Percentiles rank a stretch among this genome's conserved stretches.
These are phyloP conservation scores for Aotearoamyces nothofagi DNA, from an alignment of 2,329 filamentous ascomycete genomes.

Conservation along the genomic window DNA sequence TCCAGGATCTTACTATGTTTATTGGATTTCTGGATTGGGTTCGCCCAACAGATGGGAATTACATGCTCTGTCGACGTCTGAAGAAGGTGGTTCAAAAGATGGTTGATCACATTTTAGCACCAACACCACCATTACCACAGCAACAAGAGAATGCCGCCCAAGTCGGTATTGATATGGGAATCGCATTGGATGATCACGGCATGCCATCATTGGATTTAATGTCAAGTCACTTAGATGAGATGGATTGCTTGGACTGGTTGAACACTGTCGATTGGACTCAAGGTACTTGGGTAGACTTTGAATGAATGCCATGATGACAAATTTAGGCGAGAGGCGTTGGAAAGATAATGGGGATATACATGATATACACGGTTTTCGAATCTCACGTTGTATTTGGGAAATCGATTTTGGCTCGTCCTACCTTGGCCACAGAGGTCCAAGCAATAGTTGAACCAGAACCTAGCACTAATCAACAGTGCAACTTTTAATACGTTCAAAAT, in stretches of 20 bases:
- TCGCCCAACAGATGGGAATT: constrained; percentile 17
- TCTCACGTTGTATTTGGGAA: too few relatives aligned
- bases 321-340: too few relatives aligned
- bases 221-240: too few relatives aligned
- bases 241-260: constrained; percentile 14
- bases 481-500: too few relatives aligned
- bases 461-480: too few relatives aligned
- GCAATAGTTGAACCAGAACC: too few relatives aligned
- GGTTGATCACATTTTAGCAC: constrained; percentile 13
- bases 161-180: background rate
- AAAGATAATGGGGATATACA: too few relatives aligned
- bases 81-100: constrained; percentile 12
- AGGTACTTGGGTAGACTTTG: constrained; percentile 13
- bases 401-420: too few relatives aligned
- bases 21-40: constrained; percentile 18
- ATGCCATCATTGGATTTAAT: constrained; percentile 2
- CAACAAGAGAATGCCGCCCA: too few relatives aligned
- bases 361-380: too few relatives aligned
- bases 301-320: too few relatives aligned
- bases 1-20: constrained; percentile 17
- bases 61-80: constrained; percentile 11
- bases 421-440: too few relatives aligned
- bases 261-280: constrained; percentile 17
- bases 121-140: background rate
- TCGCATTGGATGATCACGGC: background rate